Base-by-base conservation (phyloP, 352 stramenopile species). In the Phytophthora pistaciae region DNA sequence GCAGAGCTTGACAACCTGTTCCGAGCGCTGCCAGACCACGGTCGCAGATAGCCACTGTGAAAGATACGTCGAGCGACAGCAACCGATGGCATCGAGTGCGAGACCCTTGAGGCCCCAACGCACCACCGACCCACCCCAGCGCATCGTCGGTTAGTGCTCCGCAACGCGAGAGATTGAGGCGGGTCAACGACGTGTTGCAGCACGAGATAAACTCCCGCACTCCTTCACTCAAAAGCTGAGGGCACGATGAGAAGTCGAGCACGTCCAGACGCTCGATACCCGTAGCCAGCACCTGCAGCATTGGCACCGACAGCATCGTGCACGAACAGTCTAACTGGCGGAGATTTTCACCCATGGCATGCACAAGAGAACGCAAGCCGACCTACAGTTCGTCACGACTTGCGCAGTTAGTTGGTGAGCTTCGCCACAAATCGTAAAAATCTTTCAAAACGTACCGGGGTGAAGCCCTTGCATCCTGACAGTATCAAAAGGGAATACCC, bases 151-250 rank as follows among this genome's bases (percentile, higher is more conserved):
- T 92, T 50, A 95, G 65, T 27, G 77, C 72, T 7, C 72, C 57
- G 46, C 88, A 94, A 44, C 78, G 68, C 5, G 84, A 91, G 0
- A 93, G 74, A 66, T 91, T 90, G 20, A 92, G 64, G 23, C 73
- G 77, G 5, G 79, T 87, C 38, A 95, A 62, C 8, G 77, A 82
- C 5, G 64, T 59, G 49, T 75, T 92, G 64, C 86, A 92, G 61
- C 88, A 94, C 1, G 80, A 87, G n/a, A 94, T 84, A 52, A 95
- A 91, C 52, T 83, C 84, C 21, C 81, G 86, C 21, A 94, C 61
- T 21, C 74, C 70, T 49, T 93, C 85, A 52, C 76, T 84, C 21
- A 79, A 74, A 25, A 95, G 75, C 44, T 75, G 70, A 16, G 74
- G 74, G 5, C 84, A 95, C 25, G 50, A 81, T 27, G 87, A 92